Evolutionary conservation across 2,329 filamentous ascomycete species (phyloP).

Genomic region (Dichotomopilus funicola): DNA sequence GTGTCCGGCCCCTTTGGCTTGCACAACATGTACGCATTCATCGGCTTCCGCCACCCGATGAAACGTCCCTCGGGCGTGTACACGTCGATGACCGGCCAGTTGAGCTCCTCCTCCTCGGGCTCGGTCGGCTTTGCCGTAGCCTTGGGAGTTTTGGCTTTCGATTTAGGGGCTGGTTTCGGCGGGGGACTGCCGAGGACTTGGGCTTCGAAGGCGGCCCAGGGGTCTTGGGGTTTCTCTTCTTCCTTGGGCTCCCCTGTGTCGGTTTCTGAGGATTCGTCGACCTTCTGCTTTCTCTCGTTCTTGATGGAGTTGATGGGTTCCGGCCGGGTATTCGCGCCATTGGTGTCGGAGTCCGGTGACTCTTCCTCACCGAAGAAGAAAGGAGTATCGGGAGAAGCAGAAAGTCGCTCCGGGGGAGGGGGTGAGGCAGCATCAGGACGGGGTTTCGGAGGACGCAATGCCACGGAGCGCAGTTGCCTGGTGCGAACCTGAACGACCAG

Average conservation of each 20-base stretch:
- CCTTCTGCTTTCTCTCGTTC: not conserved
- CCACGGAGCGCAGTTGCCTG: constrained; percentile 29
- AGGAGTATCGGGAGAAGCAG: no score
- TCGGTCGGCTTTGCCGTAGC: constrained; percentile 1
- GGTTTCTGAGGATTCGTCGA: no score
- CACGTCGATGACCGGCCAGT: constrained; percentile 71
- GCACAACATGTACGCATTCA: constrained; percentile 64
- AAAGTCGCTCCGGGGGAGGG: no score
- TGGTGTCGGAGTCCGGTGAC: no score
- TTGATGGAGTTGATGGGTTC: constrained; percentile 22
- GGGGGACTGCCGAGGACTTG: no score
- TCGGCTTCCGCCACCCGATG: constrained; percentile 58
- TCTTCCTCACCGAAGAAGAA: no score
- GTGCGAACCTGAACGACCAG: constrained; percentile 73
- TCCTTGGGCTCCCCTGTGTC: no score
- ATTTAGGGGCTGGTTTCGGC: no score
- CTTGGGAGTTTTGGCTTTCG: not conserved
- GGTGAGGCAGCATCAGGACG: no score
- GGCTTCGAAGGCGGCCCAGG: no score
- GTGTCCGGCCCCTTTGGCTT: constrained; percentile 46
- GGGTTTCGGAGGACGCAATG: no score
- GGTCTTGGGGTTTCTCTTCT: no score
- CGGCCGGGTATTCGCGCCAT: constrained; percentile 19
- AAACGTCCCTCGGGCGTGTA: constrained; percentile 81
- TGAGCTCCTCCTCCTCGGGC: constrained; percentile 27